Evolutionary conservation across 805 yeast genomes (phyloP).

Genomic region (Kodamaea kaohsiungensis): DNA sequence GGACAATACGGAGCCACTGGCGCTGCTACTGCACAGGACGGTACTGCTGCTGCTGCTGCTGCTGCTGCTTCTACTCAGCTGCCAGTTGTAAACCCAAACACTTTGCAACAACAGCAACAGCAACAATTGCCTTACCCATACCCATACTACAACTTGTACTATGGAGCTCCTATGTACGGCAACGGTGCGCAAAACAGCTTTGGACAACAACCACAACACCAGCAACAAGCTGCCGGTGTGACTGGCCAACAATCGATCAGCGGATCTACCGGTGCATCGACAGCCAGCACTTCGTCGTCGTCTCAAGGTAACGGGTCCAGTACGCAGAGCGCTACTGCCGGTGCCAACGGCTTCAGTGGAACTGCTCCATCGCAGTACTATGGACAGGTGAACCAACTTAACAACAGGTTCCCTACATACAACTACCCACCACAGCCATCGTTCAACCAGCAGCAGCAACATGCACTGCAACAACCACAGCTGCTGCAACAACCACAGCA

Average conservation of each 20-base stretch:
- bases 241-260: slow-evolving; percentile 8
- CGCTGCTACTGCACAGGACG: slow-evolving; percentile 19
- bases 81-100: slow-evolving; percentile 26
- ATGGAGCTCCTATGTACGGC: slow-evolving; percentile 42
- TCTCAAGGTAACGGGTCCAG: slow-evolving; percentile 7
- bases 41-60: background rate
- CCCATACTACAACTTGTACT: slow-evolving; percentile 45
- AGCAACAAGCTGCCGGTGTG: slow-evolving; percentile 4
- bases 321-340: slow-evolving; percentile 4
- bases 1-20: slow-evolving; percentile 23
- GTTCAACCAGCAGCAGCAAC: slow-evolving; percentile 24
- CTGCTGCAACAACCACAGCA: slow-evolving; percentile 8
- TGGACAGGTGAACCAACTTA: slow-evolving; percentile 29
- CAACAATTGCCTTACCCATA: slow-evolving; percentile 36
- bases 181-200: slow-evolving; percentile 21
- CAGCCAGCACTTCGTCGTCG: slow-evolving; percentile 4
- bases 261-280: slow-evolving; percentile 8
- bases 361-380: slow-evolving; percentile 27
- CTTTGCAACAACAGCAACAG: slow-evolving; percentile 31
- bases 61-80: slow-evolving; percentile 18
- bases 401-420: slow-evolving; percentile 34
- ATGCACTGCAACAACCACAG: slow-evolving; percentile 11
- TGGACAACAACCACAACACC: slow-evolving; percentile 8
- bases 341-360: slow-evolving; percentile 14
- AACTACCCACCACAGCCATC: slow-evolving; percentile 27